Evolutionary conservation across 495 filamentous ascomycete species (phyloP).

Genomic region (Penicillium psychrofluorescens): DNA sequence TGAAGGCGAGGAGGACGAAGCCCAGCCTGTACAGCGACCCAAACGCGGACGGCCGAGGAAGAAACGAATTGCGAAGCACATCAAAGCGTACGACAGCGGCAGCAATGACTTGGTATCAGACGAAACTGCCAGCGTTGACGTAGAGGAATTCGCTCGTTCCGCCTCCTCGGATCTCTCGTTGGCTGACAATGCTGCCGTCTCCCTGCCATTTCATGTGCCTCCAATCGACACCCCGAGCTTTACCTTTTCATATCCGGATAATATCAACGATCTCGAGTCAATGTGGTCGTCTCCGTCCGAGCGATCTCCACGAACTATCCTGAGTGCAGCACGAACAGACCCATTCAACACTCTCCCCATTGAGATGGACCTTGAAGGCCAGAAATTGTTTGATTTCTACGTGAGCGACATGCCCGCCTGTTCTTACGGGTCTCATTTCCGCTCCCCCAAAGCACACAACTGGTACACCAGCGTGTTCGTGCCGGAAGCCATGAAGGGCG

Average conservation of each 20-base stretch:
- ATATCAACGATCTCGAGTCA: not conserved
- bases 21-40: not conserved
- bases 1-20: constrained; percentile 14
- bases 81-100: not conserved
- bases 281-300: constrained; percentile 10
- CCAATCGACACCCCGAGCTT: not conserved
- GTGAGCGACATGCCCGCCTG: constrained; percentile 33
- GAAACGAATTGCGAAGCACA: constrained; percentile 3
- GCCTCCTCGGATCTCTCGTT: not conserved
- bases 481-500: constrained; percentile 31
- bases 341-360: constrained; percentile 30
- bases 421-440: constrained; percentile 29
- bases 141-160: not conserved
- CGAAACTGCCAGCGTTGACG: not conserved
- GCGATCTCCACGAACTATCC: constrained; percentile 23
- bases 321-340: constrained; percentile 31
- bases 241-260: not conserved
- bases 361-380: constrained; percentile 21
- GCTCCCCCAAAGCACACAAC: constrained; percentile 28
- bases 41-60: constrained; percentile 17
- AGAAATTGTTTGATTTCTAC: constrained; percentile 32
- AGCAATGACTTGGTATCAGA: constrained; percentile 1
- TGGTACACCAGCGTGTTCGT: constrained; percentile 33
- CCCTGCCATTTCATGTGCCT: constrained; percentile 2
- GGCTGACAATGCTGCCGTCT: not conserved